Base-by-base conservation (phyloP, 768 basidiomycete genomes). In the Hygrophorus russula region DNA sequence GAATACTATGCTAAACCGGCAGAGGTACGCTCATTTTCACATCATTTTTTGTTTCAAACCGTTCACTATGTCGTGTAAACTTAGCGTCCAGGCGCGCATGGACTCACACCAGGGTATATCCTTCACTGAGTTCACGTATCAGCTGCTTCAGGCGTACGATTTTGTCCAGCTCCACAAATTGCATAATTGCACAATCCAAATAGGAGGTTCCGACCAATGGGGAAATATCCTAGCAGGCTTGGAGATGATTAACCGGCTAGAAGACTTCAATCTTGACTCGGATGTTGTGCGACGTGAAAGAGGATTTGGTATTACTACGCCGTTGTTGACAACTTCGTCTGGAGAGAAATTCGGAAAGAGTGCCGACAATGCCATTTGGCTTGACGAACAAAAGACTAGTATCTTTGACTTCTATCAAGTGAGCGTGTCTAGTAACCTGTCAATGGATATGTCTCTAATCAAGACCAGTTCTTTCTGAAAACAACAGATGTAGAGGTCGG, bases 271-370 rank as follows among this genome's bases (percentile, higher is more conserved):
- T 20, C 46, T 46, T 19, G 46, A 32, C 18, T n/a, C 14, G 1
- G 17, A 33, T 31, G 1, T 9, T 4, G 32, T 15, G 10, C 17
- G 9, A 12, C 24, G 35, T 27, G 42, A 44, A 18, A 41, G 34
- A 18, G 84, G 77, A 5, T 94, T 74, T 56, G 94, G 91, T 1
- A 60, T 99, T 38, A 97, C 94, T 0, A 92, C 93, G 2, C 94
- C 93, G n/a, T 67, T 99, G 18, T 69, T 99, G 32, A 93, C 91
- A 9, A 93, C 89, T 0, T 70, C 86, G 1, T 72, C 73, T 1
- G 96, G 96, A 0, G 85, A 88, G 56, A 99, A 99, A 66, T 94
- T 98, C 60, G 96, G 94, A 5, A 99, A 99, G 69, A 92, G 87
- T 52, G 84, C 88, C 0, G 93, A 94, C 2, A 98, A 97, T 53